Evolutionary conservation across 2,329 filamentous ascomycete genomes (phyloP).

Genomic region (Trichothecium roseum): DNA sequence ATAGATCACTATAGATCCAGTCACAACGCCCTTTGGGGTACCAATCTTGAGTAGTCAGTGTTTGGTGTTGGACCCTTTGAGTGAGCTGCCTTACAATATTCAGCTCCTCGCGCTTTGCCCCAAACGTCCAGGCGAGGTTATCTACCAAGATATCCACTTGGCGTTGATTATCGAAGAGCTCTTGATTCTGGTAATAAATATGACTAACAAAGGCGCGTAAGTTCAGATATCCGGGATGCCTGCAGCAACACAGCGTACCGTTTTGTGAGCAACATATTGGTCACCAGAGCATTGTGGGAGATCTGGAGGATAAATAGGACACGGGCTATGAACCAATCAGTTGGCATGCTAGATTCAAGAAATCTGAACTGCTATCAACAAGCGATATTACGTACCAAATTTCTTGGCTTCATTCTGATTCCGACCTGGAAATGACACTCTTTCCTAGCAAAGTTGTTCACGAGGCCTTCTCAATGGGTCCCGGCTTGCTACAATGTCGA

Average conservation of each 20-base stretch:
- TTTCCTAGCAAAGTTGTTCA: slow-evolving; percentile 7
- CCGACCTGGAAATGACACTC: slow-evolving; percentile 35
- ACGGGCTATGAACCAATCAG: slow-evolving; percentile 31
- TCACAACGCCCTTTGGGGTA: slow-evolving; percentile 60
- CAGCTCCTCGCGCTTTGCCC: slow-evolving; percentile 50
- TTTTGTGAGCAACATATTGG: slow-evolving; percentile 48
- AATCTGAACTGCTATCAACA: background rate
- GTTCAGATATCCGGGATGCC: too few relatives aligned
- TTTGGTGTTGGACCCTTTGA: too few relatives aligned
- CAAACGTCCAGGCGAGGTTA: slow-evolving; percentile 61
- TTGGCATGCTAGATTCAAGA: background rate
- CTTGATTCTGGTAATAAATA: slow-evolving; percentile 68
- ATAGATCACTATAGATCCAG: slow-evolving; percentile 42
- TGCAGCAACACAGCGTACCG: too few relatives aligned
- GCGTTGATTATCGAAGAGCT: slow-evolving; percentile 58
- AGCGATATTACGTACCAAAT: slow-evolving; percentile 31
- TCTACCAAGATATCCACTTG: slow-evolving; percentile 65
- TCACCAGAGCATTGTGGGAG: slow-evolving; percentile 46
- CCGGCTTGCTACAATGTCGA: slow-evolving; percentile 11
- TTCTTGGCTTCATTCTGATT: slow-evolving; percentile 35
- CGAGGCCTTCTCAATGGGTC: slow-evolving; percentile 1
- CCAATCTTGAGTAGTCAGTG: slow-evolving; percentile 43
- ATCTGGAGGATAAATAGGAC: slow-evolving; percentile 49
- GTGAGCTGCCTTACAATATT: slow-evolving; percentile 54
- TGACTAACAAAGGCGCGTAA: too few relatives aligned